phyloP scores from a whole-genome alignment of 2,329 filamentous ascomycete genomes.

The Fusarium denticulatum region DNA sequence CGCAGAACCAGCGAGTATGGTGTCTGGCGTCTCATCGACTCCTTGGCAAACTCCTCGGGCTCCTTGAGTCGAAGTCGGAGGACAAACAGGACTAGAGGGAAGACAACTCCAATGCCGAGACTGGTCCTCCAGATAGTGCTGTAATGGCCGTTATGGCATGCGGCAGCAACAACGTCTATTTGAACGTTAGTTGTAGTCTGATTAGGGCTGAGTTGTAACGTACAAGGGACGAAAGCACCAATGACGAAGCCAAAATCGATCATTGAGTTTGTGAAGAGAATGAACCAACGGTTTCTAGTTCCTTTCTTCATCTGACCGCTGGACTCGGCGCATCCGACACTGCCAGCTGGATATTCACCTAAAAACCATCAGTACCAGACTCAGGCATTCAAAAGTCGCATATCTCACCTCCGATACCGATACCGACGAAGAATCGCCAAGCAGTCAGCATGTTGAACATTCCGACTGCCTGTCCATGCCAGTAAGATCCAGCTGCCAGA shows the following conservation, averaged over 20 bases:
- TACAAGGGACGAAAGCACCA: slow-evolving; percentile 77
- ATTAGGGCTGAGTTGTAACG: neutral
- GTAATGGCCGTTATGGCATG: slow-evolving; percentile 68
- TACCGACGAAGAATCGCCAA: slow-evolving; percentile 83
- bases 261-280: slow-evolving; percentile 88
- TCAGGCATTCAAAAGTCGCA: fast-evolving
- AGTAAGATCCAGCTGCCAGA: slow-evolving; percentile 80
- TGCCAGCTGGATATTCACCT: slow-evolving; percentile 81
- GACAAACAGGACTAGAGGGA: slow-evolving; percentile 76
- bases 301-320: slow-evolving; percentile 84
- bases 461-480: slow-evolving; percentile 71
- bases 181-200: neutral
- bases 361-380: neutral
- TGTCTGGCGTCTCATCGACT: slow-evolving; percentile 72
- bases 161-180: slow-evolving; percentile 63
- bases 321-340: slow-evolving; percentile 84
- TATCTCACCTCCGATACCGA: slow-evolving; percentile 76
- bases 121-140: slow-evolving; percentile 84
- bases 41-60: slow-evolving; percentile 78
- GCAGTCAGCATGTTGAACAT: slow-evolving; percentile 81
- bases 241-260: slow-evolving; percentile 87
- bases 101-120: slow-evolving; percentile 81
- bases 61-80: slow-evolving; percentile 79
- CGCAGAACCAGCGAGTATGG: slow-evolving; percentile 65
- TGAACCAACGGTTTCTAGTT: slow-evolving; percentile 89